These are phyloP conservation scores for Fusarium palustre DNA, from an alignment of 2,329 filamentous ascomycete genomes.

Conservation along the genomic window DNA sequence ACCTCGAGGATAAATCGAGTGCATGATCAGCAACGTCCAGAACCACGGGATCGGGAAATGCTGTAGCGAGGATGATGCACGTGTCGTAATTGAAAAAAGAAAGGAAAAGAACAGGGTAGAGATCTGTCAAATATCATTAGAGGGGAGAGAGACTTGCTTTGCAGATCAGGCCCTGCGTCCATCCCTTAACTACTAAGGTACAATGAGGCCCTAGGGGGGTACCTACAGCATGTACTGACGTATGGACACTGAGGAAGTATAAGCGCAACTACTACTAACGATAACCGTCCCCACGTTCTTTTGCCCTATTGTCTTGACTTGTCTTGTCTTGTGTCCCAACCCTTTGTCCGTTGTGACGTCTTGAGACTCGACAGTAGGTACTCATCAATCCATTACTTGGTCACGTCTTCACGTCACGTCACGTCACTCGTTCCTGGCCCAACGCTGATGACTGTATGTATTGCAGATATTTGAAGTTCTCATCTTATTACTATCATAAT, in stretches of 20 bases:
- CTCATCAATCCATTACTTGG: neutral
- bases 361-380: neutral
- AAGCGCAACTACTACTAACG: neutral
- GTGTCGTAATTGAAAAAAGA: slow-evolving; percentile 15
- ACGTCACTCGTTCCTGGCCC: slow-evolving; percentile 7
- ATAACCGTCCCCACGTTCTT: neutral
- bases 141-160: neutral
- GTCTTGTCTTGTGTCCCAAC: neutral
- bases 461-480: slow-evolving; percentile 11
- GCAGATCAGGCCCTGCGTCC: slow-evolving; percentile 5
- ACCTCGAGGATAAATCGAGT: neutral
- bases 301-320: neutral
- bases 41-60: slow-evolving; percentile 33
- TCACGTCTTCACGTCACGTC: slow-evolving; percentile 14
- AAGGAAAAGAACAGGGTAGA: neutral
- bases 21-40: slow-evolving; percentile 24
- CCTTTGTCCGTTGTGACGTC: neutral
- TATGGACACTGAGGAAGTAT: neutral
- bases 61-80: slow-evolving; percentile 22
- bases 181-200: too few relatives aligned
- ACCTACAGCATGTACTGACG: neutral
- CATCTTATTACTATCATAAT: neutral
- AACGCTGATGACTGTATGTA: neutral
- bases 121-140: slow-evolving; percentile 23
- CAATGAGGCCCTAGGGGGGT: neutral